phyloP scores from a whole-genome alignment of 164 flowering plant genomes.

The Piper betle region DNA sequence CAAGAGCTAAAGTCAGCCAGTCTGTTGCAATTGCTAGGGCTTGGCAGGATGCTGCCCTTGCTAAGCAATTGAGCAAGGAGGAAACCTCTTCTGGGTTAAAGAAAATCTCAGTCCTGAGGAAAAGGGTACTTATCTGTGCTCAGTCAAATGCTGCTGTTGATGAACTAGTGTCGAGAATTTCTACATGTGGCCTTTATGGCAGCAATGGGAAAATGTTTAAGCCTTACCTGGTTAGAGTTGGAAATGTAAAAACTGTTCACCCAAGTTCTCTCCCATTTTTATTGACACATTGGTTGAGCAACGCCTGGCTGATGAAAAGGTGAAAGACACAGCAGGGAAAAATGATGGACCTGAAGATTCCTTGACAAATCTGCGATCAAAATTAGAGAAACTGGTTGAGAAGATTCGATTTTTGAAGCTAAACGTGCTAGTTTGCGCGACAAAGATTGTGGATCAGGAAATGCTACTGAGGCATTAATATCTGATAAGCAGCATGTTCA shows the following conservation, averaged over 20 bases:
- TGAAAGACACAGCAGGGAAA: constrained; percentile 18
- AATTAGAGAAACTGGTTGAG: constrained; percentile 65
- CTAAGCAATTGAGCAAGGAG: constrained; percentile 54
- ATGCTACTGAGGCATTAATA: constrained; percentile 20
- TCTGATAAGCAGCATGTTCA: constrained; percentile 22
- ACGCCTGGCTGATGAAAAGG: constrained; percentile 54
- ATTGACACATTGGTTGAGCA: constrained; percentile 91
- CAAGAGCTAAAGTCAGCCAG: constrained; percentile 32
- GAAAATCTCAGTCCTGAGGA: constrained; percentile 25
- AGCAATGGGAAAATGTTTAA: constrained; percentile 62
- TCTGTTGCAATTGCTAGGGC: constrained; percentile 75
- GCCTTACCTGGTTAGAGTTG: constrained; percentile 92
- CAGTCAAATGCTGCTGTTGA: constrained; percentile 99
- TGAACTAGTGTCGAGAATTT: constrained; percentile 82
- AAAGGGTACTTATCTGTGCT: constrained; percentile 91
- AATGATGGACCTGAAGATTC: constrained; percentile 25
- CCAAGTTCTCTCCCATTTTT: constrained; percentile 75
- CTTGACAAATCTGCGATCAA: constrained; percentile 43
- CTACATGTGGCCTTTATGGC: constrained; percentile 65
- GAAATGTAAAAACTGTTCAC: constrained; percentile 84
- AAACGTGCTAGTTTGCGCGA: constrained; percentile 64
- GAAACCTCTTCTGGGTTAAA: constrained; percentile 14
- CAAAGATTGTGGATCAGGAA: constrained; percentile 20
- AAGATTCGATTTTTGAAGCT: constrained; percentile 59
- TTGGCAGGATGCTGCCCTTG: constrained; percentile 96